A percentile compares a stretch with the other conserved stretches of the same genome.
Conservation (phyloP, 78 protist genomes). For the Monocercomonoides exilis region DNA sequence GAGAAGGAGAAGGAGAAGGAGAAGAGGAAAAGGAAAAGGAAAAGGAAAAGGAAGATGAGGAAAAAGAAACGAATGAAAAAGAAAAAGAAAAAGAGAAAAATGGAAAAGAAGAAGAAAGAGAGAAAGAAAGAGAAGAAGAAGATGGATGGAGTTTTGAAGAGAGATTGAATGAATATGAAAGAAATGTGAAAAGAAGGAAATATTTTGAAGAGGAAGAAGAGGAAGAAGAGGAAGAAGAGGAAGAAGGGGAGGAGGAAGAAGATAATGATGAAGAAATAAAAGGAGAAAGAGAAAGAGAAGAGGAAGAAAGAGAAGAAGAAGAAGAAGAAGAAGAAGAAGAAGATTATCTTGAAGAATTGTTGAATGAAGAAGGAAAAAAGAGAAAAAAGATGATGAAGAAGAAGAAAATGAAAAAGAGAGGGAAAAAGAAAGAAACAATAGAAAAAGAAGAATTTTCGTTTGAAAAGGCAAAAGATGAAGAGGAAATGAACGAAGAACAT, state of each 20-base stretch:
- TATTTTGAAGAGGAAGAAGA: background rate
- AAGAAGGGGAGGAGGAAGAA: background rate
- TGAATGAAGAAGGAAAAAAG: too few relatives aligned
- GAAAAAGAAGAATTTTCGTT: too few relatives aligned
- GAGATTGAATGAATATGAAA: too few relatives aligned
- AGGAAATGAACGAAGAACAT: too few relatives aligned
- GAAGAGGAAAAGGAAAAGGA: slow-evolving; percentile 12
- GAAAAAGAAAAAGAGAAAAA: too few relatives aligned
- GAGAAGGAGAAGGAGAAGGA: background rate
- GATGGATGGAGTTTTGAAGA: too few relatives aligned
- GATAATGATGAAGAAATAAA: too few relatives aligned
- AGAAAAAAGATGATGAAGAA: background rate
- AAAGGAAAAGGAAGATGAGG: too few relatives aligned
- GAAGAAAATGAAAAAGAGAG: background rate
- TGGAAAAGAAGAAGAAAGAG: slow-evolving; percentile 14
- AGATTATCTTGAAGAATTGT: too few relatives aligned
- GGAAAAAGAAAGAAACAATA: background rate
- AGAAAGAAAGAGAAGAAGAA: background rate
- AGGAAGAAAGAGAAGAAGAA: background rate
- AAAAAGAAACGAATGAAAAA: too few relatives aligned
- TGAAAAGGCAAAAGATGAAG: too few relatives aligned
- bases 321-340: background rate
- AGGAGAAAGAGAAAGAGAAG: background rate
- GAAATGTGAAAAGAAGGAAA: background rate
- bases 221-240: background rate